Evolutionary conservation across 2,329 filamentous ascomycete species (phyloP).

Genomic region (Claviceps cyperi): DNA sequence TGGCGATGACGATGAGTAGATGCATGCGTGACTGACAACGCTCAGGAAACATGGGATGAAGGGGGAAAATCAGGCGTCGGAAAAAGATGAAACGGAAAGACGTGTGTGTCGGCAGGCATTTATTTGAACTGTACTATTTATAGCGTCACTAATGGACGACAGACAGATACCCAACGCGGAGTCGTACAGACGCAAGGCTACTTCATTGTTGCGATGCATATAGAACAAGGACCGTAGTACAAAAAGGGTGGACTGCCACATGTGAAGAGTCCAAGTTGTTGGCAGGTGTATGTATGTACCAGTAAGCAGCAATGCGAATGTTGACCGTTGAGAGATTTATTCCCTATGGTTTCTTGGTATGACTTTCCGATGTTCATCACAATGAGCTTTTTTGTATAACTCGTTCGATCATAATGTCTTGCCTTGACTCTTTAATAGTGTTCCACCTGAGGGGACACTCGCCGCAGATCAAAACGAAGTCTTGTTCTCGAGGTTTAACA

Average conservation of each 20-base stretch:
- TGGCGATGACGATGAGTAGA: conserved; percentile 4
- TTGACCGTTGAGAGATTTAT: too few species aligned
- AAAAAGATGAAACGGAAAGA: not conserved
- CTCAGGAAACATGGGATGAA: not conserved
- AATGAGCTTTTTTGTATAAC: too few species aligned
- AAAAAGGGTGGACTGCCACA: too few species aligned
- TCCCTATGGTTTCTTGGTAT: too few species aligned
- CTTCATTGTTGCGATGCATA: not conserved
- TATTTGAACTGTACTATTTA: conserved; percentile 7
- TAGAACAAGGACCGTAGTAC: too few species aligned
- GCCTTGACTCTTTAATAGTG: too few species aligned
- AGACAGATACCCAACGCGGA: conserved; percentile 5
- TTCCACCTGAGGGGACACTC: conserved; percentile 51
- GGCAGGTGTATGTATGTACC: too few species aligned
- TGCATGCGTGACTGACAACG: not conserved
- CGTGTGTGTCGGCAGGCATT: not conserved
- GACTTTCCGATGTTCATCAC: too few species aligned
- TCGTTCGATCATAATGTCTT: too few species aligned
- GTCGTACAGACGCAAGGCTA: not conserved
- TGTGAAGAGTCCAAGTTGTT: too few species aligned
- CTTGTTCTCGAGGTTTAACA: conserved; percentile 70
- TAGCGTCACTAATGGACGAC: conserved; percentile 2
- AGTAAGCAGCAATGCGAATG: not conserved
- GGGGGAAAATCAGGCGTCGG: not conserved
- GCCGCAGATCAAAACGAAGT: conserved; percentile 92